Percentiles rank a stretch among this genome's conserved stretches.
Evolutionary conservation across 23 red algal species (phyloP).

Genomic region (Agarophyton chilense): DNA sequence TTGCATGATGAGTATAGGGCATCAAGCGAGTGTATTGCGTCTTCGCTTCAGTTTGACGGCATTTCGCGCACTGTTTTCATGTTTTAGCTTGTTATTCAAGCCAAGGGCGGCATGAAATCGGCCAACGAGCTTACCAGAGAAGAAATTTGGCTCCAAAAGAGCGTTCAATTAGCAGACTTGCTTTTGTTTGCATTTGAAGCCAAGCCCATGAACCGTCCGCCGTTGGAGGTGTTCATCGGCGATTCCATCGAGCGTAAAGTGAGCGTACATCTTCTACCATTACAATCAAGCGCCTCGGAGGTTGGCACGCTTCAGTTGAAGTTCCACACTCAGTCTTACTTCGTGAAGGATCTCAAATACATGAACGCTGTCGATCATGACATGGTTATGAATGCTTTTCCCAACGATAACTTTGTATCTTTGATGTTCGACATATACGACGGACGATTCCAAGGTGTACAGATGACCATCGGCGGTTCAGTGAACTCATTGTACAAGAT

Average conservation of each 20-base stretch:
- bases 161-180: too few relatives aligned
- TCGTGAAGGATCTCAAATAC: constrained; percentile 29
- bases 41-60: too few relatives aligned
- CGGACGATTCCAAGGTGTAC: constrained; percentile 4
- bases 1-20: too few relatives aligned
- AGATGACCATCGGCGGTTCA: constrained; percentile 20
- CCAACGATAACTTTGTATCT: constrained; percentile 2
- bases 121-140: constrained; percentile 66
- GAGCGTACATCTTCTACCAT: too few relatives aligned
- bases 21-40: too few relatives aligned
- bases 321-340: constrained; percentile 32
- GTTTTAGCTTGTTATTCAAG: too few relatives aligned
- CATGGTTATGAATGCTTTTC: neutral
- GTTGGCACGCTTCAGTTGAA: constrained; percentile 45
- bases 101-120: constrained; percentile 59
- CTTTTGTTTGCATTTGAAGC: constrained; percentile 48
- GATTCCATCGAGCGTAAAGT: neutral
- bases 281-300: constrained; percentile 13
- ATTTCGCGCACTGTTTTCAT: too few relatives aligned
- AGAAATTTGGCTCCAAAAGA: constrained; percentile 54
- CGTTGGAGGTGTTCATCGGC: constrained; percentile 1
- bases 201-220: neutral
- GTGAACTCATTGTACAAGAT: constrained; percentile 59
- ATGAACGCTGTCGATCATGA: neutral
- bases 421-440: neutral